A percentile compares a stretch with the other conserved stretches of the same genome.
Conservation (phyloP, 768 basidiomycete species). For the Gloeopeniophorella convolvens region DNA sequence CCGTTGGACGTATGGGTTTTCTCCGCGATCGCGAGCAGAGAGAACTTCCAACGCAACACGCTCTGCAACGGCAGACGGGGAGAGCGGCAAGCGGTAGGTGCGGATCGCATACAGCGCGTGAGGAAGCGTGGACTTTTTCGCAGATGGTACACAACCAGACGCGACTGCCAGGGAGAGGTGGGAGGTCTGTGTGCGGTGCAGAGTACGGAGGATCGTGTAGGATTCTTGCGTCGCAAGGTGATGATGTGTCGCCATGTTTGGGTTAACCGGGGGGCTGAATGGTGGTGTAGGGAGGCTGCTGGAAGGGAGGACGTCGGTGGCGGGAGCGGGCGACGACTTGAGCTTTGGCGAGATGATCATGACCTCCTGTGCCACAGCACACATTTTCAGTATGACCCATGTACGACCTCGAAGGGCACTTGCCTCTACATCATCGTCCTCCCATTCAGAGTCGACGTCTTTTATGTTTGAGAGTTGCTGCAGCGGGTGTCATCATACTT, state of each 20-base stretch:
- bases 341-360: slow-evolving; percentile 21
- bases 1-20: slow-evolving; percentile 15
- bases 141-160: slow-evolving; percentile 4
- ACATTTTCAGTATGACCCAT: background rate
- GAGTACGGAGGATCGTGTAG: slow-evolving; percentile 19
- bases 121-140: slow-evolving; percentile 7
- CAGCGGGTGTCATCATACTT: background rate
- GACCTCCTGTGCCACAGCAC: slow-evolving; percentile 12
- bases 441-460: slow-evolving; percentile 22
- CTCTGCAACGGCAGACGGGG: slow-evolving; percentile 8
- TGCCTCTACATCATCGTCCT: slow-evolving; percentile 21
- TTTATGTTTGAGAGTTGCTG: slow-evolving; percentile 19
- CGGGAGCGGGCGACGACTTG: background rate
- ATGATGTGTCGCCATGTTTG: background rate
- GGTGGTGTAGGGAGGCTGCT: slow-evolving; percentile 4
- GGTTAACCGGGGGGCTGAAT: background rate
- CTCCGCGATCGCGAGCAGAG: background rate
- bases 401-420: background rate
- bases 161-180: slow-evolving; percentile 15
- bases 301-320: background rate
- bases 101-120: slow-evolving; percentile 19
- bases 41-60: slow-evolving; percentile 12
- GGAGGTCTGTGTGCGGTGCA: slow-evolving; percentile 14
- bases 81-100: slow-evolving; percentile 16
- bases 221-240: slow-evolving; percentile 2